Conservation (phyloP, 306 rosid species). For the Comarum palustre region DNA sequence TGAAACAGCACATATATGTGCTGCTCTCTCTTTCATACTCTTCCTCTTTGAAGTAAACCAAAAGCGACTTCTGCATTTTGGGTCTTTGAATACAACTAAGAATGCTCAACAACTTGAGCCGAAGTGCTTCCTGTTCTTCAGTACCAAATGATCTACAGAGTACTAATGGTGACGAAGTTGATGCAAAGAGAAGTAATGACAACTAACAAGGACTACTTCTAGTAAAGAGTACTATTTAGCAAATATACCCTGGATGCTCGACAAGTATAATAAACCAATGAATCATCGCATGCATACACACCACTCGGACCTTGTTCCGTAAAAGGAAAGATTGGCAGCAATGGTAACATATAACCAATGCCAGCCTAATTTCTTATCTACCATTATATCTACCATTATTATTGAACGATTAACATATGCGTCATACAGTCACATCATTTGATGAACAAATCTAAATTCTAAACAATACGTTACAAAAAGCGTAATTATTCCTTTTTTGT, state of each 20-base stretch:
- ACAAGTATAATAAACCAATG: not conserved
- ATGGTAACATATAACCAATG: no score
- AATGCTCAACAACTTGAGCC: not conserved
- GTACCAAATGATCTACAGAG: not conserved
- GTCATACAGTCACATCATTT: no score
- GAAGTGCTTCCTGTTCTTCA: not conserved
- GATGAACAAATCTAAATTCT: no score
- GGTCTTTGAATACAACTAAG: not conserved
- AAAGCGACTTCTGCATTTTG: constrained; percentile 20
- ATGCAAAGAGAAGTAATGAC: not conserved
- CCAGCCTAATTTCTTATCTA: no score
- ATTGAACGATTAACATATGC: no score
- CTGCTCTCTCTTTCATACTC: not conserved
- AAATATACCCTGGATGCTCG: not conserved
- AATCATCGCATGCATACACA: not conserved
- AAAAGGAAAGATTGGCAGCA: no score
- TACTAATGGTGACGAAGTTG: not conserved
- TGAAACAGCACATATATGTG: not conserved
- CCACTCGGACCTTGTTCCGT: no score
- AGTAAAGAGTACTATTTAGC: not conserved
- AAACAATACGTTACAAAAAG: no score
- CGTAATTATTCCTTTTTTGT: no score
- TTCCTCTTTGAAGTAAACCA: constrained; percentile 2
- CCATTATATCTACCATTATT: no score
- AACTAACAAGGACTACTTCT: not conserved